These are phyloP conservation scores for Bipolaris sorokiniana DNA, from an alignment of 2,329 filamentous ascomycete species.

Conservation along the genomic window DNA sequence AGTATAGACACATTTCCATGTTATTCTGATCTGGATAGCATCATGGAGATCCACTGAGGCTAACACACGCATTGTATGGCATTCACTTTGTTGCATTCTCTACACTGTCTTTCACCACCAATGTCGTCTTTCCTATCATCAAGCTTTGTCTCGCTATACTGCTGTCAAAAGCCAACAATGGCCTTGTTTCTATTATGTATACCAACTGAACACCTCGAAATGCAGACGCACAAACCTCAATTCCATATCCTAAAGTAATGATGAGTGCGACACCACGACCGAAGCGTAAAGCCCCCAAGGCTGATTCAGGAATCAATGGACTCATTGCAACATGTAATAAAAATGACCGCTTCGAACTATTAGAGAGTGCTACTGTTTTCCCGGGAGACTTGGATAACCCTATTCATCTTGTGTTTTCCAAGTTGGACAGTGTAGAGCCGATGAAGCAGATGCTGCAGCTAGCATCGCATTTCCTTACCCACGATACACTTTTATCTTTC, in stretches of 20 bases:
- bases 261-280: constrained; percentile 10
- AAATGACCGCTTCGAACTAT: constrained; percentile 40
- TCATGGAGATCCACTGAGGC: no score
- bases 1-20: no score
- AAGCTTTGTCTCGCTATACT: constrained; percentile 23
- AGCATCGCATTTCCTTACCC: constrained; percentile 42
- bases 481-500: constrained; percentile 38
- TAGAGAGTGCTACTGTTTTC: constrained; percentile 31
- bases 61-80: constrained; percentile 1
- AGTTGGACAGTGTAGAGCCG: constrained; percentile 18
- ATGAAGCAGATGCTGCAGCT: constrained; percentile 37
- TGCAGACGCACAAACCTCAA: not conserved
- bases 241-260: constrained; percentile 6
- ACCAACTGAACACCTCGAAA: not conserved
- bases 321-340: constrained; percentile 34
- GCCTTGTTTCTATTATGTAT: constrained; percentile 9
- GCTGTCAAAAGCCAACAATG: constrained; percentile 14
- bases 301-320: constrained; percentile 18
- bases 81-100: constrained; percentile 15
- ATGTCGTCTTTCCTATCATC: constrained; percentile 4
- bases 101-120: not conserved
- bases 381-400: constrained; percentile 33
- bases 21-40: no score
- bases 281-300: constrained; percentile 4
- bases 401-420: constrained; percentile 42